Percentiles rank a stretch among this genome's conserved stretches.
Conservation (phyloP, 352 stramenopile genomes). For the Phytophthora pisi region DNA sequence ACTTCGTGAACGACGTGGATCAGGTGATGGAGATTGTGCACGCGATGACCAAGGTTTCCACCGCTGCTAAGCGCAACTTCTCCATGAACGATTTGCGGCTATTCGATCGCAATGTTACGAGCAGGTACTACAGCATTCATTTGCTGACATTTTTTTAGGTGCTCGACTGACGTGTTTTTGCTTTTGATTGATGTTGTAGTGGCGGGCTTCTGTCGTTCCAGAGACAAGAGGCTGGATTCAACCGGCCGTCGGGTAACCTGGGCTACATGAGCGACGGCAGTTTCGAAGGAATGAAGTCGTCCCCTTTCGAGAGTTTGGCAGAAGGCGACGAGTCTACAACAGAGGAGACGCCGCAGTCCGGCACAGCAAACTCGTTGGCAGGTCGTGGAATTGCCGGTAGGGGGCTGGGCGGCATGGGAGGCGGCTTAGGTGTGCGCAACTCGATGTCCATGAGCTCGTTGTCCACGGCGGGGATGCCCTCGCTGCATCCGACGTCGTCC, state of each 20-base stretch:
- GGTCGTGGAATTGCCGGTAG: constrained; percentile 36
- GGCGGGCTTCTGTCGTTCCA: constrained; percentile 38
- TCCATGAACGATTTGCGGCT: constrained; percentile 86
- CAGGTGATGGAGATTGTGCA: constrained; percentile 95
- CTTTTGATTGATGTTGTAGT: constrained; percentile 25
- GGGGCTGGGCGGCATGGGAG: constrained; percentile 27
- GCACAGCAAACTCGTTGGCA: constrained; percentile 17
- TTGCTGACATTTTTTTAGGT: neutral
- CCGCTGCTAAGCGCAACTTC: constrained; percentile 81
- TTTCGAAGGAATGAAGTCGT: constrained; percentile 51
- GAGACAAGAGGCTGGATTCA: constrained; percentile 25
- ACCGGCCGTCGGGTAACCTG: constrained; percentile 26
- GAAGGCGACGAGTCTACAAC: constrained; percentile 23
- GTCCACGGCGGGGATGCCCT: constrained; percentile 58
- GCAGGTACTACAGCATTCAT: constrained; percentile 39
- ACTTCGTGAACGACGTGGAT: constrained; percentile 98
- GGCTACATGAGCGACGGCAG: constrained; percentile 55
- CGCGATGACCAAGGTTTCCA: constrained; percentile 86
- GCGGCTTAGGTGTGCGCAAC: constrained; percentile 42
- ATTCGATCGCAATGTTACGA: constrained; percentile 60
- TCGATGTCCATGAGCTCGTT: constrained; percentile 90
- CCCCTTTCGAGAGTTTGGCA: constrained; percentile 37
- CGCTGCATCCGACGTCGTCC: constrained; percentile 68
- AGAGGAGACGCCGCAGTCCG: constrained; percentile 17
- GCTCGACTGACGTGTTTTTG: constrained; percentile 1